Base-by-base conservation (phyloP, 2,329 filamentous ascomycete genomes). In the Trichoderma sp. region DNA sequence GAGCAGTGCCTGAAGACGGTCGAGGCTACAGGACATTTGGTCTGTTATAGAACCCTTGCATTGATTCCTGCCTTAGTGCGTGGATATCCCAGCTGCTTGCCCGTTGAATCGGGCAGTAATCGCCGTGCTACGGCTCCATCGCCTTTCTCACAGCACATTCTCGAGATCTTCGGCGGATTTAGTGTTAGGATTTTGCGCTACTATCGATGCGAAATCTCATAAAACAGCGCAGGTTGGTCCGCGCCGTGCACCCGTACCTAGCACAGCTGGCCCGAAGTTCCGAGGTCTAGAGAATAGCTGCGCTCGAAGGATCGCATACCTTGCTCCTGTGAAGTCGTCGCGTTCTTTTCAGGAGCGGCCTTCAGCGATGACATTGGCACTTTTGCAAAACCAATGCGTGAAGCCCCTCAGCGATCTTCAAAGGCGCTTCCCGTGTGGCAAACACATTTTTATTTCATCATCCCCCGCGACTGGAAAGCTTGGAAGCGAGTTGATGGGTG, bases 51-150 rank as follows among this genome's bases (percentile, higher is more conserved):
- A 49, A 3, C 21, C 10, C 47, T 35, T 59, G 35, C 57, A 60
- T 60, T 43, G 24, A 60, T 43, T 24, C 57, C 19, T 60, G 57
- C 40, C 58, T n/a, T 47, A 40, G 24, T 40, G 37, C 58, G 29
- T 47, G 2, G 27, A 61, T 27, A 40, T 40, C 37, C 13, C 10
- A 40, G 37, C 58, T 37, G 11, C 16, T 10, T 29, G 27, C 37
- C 40, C 40, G 19, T 43, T 61, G 40, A 61, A 61, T 49, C 37
- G 58, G 58, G 58, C 6, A 61, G 43, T 49, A 40, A 49, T 47
- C 24, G 16, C 58, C 58, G 58, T 47, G 11, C 19, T 0, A 31
- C 16, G 58, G 29, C 58, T 40, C 40, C 58, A 40, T 47, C 27
- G 58, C 58, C 21, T 33, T 27, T 35, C 14, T 61, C 58, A 40